Conservation (phyloP, 129 eudicot genomes). For the Saussurea involucrata region DNA sequence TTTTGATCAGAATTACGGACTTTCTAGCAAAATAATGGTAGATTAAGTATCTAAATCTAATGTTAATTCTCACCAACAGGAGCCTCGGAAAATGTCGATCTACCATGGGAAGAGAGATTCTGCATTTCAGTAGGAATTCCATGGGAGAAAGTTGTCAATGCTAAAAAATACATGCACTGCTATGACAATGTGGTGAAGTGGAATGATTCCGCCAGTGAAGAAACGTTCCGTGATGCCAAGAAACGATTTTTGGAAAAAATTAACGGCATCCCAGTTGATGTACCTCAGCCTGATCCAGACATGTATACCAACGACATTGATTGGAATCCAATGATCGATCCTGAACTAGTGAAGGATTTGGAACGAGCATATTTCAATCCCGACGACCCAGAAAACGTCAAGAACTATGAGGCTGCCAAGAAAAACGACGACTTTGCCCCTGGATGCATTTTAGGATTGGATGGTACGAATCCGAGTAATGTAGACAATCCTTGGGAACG, state of each 20-base stretch:
- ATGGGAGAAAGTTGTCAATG: constrained; percentile 61
- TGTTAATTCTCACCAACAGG: constrained; percentile 31
- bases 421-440: constrained; percentile 21
- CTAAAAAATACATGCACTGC: constrained; percentile 55
- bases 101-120: constrained; percentile 82
- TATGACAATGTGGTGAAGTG: constrained; percentile 55
- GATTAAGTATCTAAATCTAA: not conserved
- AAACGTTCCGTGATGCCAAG: constrained; percentile 57
- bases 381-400: constrained; percentile 37
- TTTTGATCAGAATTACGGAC: not conserved
- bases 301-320: constrained; percentile 56
- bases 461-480: not conserved
- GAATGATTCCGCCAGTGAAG: constrained; percentile 75
- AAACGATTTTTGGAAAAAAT: constrained; percentile 64
- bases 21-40: not conserved
- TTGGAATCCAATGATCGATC: constrained; percentile 68
- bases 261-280: constrained; percentile 42
- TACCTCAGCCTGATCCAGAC: constrained; percentile 51
- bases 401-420: constrained; percentile 15
- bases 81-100: constrained; percentile 31
- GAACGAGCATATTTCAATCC: constrained; percentile 63
- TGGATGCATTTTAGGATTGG: constrained; percentile 26
- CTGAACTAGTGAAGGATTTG: constrained; percentile 44
- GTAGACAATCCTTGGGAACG: constrained; percentile 50
- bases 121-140: constrained; percentile 63